Conservation (phyloP, 106 monocot species). For the Ottelia alismoides region DNA sequence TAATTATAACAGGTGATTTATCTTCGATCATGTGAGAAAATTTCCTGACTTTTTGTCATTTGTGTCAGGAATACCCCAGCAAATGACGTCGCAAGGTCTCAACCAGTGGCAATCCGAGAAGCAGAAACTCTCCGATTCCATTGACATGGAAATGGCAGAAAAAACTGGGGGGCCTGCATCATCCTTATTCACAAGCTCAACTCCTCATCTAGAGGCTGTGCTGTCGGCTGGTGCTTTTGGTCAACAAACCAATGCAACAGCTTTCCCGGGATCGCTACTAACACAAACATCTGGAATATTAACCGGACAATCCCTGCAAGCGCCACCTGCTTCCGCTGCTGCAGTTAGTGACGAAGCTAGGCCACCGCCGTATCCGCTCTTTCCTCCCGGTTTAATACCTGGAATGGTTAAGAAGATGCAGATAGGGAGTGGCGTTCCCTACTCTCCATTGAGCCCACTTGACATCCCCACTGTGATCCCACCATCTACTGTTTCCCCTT, state of each 20-base stretch:
- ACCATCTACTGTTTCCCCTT: slow-evolving; percentile 49
- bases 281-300: slow-evolving; percentile 3
- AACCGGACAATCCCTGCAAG: slow-evolving; percentile 3
- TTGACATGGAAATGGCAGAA: slow-evolving; percentile 9
- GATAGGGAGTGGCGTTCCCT: slow-evolving; percentile 81
- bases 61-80: no score
- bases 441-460: slow-evolving; percentile 77
- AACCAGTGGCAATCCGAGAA: slow-evolving; percentile 15
- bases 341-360: no score
- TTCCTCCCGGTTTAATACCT: slow-evolving; percentile 83
- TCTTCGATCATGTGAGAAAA: no score
- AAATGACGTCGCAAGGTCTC: not conserved
- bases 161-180: slow-evolving; percentile 11
- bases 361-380: slow-evolving; percentile 75
- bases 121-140: slow-evolving; percentile 6
- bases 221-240: no score
- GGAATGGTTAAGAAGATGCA: no score
- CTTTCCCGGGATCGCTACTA: slow-evolving; percentile 29
- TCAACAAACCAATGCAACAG: slow-evolving; percentile 10
- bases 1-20: no score
- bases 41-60: no score
- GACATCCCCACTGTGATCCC: slow-evolving; percentile 89
- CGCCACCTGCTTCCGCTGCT: slow-evolving; percentile 4
- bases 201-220: no score
- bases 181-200: no score